Conservation (phyloP, 345 rosid genomes). For the Arabidopsis thaliana region DNA sequence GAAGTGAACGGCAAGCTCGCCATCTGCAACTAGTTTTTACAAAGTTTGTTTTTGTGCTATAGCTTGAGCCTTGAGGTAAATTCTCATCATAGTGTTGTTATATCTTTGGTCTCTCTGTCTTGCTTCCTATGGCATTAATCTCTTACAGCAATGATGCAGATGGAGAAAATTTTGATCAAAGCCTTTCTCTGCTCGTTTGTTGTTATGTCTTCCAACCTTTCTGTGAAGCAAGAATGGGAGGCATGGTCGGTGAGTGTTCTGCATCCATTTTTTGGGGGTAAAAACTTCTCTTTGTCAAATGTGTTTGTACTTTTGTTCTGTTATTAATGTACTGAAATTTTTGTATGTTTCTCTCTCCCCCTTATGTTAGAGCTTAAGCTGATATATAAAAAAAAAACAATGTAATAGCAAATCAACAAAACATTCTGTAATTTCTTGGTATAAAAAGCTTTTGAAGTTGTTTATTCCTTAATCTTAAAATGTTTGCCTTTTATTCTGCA, state of each 20-base stretch:
- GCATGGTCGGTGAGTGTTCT: not conserved
- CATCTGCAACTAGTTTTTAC: not conserved
- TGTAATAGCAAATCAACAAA: not conserved
- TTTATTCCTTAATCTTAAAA: not conserved
- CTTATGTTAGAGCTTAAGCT: constrained; percentile 25
- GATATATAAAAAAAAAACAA: not conserved
- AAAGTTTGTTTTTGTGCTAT: not conserved
- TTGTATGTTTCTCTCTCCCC: constrained; percentile 16
- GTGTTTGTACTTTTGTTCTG: constrained; percentile 2
- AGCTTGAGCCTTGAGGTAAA: constrained; percentile 25
- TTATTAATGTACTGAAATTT: constrained; percentile 14
- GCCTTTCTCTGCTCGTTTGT: constrained; percentile 28
- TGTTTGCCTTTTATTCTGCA: not conserved
- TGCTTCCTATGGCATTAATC: constrained; percentile 1
- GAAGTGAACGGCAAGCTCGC: constrained; percentile 68
- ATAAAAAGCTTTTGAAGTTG: constrained; percentile 9
- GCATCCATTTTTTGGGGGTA: constrained; percentile 1
- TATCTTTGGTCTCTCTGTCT: not conserved
- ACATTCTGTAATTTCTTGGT: constrained; percentile 7
- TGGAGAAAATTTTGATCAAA: constrained; percentile 35
- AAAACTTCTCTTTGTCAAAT: constrained; percentile 8
- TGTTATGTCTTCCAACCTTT: constrained; percentile 4
- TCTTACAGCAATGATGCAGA: constrained; percentile 31
- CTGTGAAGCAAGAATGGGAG: not conserved
- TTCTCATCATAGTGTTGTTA: not conserved